These are phyloP conservation scores for Lachancea kluyveri DNA, from an alignment of 805 yeast genomes.

Conservation along the genomic window DNA sequence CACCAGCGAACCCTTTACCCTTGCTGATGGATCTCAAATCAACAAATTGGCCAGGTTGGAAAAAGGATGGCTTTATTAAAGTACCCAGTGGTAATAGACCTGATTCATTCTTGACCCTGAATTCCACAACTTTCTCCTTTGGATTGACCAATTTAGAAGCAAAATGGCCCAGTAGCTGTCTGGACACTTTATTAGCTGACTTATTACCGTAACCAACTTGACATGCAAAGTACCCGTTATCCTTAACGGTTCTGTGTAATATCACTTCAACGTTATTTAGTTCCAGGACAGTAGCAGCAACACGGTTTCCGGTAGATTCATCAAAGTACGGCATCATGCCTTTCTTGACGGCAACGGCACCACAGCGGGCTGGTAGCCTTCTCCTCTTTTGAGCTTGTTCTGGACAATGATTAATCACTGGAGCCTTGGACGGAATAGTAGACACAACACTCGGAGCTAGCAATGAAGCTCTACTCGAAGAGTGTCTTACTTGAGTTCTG, in stretches of 20 bases:
- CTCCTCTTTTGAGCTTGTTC: slow-evolving; percentile 66
- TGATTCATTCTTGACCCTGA: slow-evolving; percentile 60
- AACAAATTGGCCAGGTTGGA: slow-evolving; percentile 74
- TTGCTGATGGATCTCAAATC: slow-evolving; percentile 75
- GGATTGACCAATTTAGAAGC: slow-evolving; percentile 80
- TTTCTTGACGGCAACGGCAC: slow-evolving; percentile 73
- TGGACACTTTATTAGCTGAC: slow-evolving; percentile 52
- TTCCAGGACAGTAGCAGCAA: slow-evolving; percentile 84
- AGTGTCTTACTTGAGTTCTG: slow-evolving; percentile 2
- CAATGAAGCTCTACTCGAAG: slow-evolving; percentile 27
- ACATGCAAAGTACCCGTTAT: slow-evolving; percentile 79
- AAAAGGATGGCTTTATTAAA: slow-evolving; percentile 75
- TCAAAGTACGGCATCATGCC: slow-evolving; percentile 89
- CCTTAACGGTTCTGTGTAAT: slow-evolving; percentile 58
- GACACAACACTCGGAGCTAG: slow-evolving; percentile 32
- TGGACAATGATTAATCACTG: slow-evolving; percentile 53
- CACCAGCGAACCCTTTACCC: slow-evolving; percentile 98
- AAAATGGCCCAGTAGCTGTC: slow-evolving; percentile 68
- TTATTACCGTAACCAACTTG: slow-evolving; percentile 80
- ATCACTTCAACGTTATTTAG: slow-evolving; percentile 85
- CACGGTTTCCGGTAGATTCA: slow-evolving; percentile 54
- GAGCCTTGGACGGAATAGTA: slow-evolving; percentile 34
- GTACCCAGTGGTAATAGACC: slow-evolving; percentile 76
- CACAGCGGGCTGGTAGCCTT: slow-evolving; percentile 71
- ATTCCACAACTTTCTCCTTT: slow-evolving; percentile 67